Conservation (phyloP, 768 basidiomycete species). For the Russula earlei region DNA sequence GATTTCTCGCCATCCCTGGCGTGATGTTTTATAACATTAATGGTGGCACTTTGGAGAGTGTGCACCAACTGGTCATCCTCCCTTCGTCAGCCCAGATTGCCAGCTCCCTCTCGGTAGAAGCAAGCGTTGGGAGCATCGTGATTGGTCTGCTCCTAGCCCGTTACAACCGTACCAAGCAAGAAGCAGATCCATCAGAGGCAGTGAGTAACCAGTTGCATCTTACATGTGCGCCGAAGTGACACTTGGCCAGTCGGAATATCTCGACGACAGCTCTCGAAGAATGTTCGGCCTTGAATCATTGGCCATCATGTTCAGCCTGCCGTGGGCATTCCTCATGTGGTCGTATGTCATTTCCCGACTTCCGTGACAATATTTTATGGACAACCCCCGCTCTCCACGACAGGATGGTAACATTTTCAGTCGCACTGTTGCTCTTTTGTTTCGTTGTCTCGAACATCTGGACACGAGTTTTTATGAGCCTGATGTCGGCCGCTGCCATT, state of each 20-base stretch:
- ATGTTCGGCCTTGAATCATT: slow-evolving; percentile 40
- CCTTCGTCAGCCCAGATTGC: slow-evolving; percentile 2
- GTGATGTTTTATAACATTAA: slow-evolving; percentile 10
- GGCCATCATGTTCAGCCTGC: slow-evolving; percentile 45
- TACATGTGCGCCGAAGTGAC: neutral
- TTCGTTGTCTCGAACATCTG: slow-evolving; percentile 2
- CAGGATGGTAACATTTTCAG: slow-evolving; percentile 14
- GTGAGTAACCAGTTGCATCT: too few relatives aligned
- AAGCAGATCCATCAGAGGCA: too few relatives aligned
- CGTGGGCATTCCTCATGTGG: slow-evolving; percentile 51
- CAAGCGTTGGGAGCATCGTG: slow-evolving; percentile 12
- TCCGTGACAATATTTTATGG: too few relatives aligned
- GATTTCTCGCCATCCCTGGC: slow-evolving; percentile 29
- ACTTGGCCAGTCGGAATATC: slow-evolving; percentile 18
- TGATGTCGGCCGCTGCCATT: neutral
- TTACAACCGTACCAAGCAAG: neutral
- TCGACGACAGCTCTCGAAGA: slow-evolving; percentile 22
- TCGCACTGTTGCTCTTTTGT: slow-evolving; percentile 10
- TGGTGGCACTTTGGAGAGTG: neutral
- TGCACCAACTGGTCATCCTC: neutral
- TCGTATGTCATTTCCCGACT: slow-evolving; percentile 33
- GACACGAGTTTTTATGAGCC: slow-evolving; percentile 1
- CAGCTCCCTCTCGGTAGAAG: slow-evolving; percentile 9
- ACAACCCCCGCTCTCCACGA: neutral
- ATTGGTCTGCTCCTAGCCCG: neutral